A percentile compares a stretch with the other conserved stretches of the same genome.
phyloP scores from a whole-genome alignment of 805 yeast species.

The Metschnikowia amazonensis region DNA sequence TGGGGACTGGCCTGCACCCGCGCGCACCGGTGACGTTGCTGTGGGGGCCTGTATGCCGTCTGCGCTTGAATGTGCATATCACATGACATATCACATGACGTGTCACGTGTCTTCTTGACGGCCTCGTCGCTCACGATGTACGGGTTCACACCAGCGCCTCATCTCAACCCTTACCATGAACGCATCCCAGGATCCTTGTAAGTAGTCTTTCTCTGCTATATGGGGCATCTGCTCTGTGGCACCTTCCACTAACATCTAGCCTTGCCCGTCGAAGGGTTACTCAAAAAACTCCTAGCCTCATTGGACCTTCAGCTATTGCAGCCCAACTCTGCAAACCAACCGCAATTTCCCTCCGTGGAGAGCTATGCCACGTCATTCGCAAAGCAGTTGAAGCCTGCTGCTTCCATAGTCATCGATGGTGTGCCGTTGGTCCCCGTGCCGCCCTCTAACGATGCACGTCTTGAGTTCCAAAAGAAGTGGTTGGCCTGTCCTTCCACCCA shows the following conservation, averaged over 20 bases:
- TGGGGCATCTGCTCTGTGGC: neutral
- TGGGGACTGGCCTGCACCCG: no score
- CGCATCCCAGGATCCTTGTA: conserved; percentile 23
- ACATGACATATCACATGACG: no score
- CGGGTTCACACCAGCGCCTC: no score
- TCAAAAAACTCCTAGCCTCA: conserved; percentile 31
- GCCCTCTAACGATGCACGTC: conserved; percentile 29
- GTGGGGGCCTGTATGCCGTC: no score
- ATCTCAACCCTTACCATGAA: conserved; percentile 6
- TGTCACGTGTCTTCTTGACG: no score
- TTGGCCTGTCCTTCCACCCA: conserved; percentile 52
- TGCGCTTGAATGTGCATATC: no score
- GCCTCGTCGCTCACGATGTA: no score
- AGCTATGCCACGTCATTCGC: conserved; percentile 43
- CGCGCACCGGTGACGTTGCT: no score
- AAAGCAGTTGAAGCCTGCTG: conserved; percentile 47
- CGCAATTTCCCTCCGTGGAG: conserved; percentile 30
- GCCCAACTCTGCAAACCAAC: conserved; percentile 14
- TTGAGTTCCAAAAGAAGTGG: conserved; percentile 58
- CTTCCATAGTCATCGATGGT: conserved; percentile 58
- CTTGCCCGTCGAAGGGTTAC: conserved; percentile 38
- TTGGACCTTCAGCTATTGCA: conserved; percentile 35
- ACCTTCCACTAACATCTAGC: conserved; percentile 21
- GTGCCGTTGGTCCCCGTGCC: conserved; percentile 42
- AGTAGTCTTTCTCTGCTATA: conserved; percentile 10